Base-by-base conservation (phyloP, 208 protist genomes). In the Blastocrithidia nonstop region DNA sequence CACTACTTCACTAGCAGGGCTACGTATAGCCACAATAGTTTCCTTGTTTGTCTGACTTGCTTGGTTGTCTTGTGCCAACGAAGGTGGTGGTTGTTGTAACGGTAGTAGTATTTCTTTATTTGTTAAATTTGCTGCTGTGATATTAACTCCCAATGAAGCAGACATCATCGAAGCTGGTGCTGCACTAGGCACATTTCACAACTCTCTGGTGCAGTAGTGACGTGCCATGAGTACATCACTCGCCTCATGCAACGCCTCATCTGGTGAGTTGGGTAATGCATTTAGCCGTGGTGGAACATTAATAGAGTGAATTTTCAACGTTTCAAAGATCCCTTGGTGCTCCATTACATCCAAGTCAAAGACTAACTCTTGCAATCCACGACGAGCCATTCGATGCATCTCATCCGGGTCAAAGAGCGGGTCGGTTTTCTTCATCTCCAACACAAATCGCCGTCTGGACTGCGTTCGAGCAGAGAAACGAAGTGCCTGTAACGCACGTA, bases 301-400 rank as follows among this genome's bases (percentile, higher is more conserved):
- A 16, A 81, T 64, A 48, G 54, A 80, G 56, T 93, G 84, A 6
- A 71, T 59, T 0, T 41, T 55, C n/a, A 64, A 59, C 15, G 66
- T 72, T 16, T 62, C 61, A 46, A 90, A 89, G 58, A 68, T 89
- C 2, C 71, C 69, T 54, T 93, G 79, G 51, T 90, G 64, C 53
- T 93, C 84, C 31, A 57, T 53, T 22, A 89, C 73, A 28, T 77
- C 71, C 3, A 86, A 42, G 33, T 88, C 80, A 27, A 66, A 76
- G 16, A 81, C 70, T 33, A 89, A 65, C 40, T 68, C 65, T 23
- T 67, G 45, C 17, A 93, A 43, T 45, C 81, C 65, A 9, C 62
- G 57, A 33, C 70, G 75, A 27, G 86, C 61, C 4, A 68, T 57
- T 17, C 57, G 63, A 6, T 74, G 69, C 36, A 88, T 54, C 45